Base-by-base conservation (phyloP, 1,284 basidiomycete species). In the Apiotrichum veenhuisii region DNA sequence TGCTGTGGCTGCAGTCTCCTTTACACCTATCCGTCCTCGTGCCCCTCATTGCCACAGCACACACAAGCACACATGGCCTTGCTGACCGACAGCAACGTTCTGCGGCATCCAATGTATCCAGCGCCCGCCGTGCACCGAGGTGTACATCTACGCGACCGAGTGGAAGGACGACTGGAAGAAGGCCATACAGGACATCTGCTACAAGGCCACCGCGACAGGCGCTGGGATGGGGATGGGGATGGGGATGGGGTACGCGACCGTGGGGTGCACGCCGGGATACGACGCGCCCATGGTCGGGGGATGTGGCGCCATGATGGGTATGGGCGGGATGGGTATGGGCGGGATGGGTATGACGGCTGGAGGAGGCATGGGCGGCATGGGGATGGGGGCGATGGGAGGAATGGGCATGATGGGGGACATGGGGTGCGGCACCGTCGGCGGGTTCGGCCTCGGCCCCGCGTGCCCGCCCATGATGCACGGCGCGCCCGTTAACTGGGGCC, bases 401-500 rank as follows among this genome's bases (percentile, higher is more conserved):
- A 33, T 30, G 30, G n/a, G 15, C 22, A 22, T 33, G 33, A 22
- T 22, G 8, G 18, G 20, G 17, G 30, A 33, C 20, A 23, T 25
- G 46, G 45, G 27, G 7, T 45, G n/a, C 27, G 43, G 34, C 34
- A 18, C 8, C 20, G 40, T 18, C 40, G 20, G 5, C 20, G 20
- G 20, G 10, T 22, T 41, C 20, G 40, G 46, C 12, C 17, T 48
- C 11, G 46, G 46, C n/a, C 33, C 46, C n/a, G 46, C 46, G 14
- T 36, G 46, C 30, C 46, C 46, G n/a, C 46, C 46, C 15, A 48
- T 36, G 46, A 48, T 48, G 46, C 46, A 48, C 46, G 46, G 46
- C 33, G 46, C 46, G 12, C 46, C 46, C 18, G 25, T 48, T 33
- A 37, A 36, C 33, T 48, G 34, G 33, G 14, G 10, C 46, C 26